phyloP scores from a whole-genome alignment of 2,329 filamentous ascomycete species.

The Thermomyces lanuginosus region DNA sequence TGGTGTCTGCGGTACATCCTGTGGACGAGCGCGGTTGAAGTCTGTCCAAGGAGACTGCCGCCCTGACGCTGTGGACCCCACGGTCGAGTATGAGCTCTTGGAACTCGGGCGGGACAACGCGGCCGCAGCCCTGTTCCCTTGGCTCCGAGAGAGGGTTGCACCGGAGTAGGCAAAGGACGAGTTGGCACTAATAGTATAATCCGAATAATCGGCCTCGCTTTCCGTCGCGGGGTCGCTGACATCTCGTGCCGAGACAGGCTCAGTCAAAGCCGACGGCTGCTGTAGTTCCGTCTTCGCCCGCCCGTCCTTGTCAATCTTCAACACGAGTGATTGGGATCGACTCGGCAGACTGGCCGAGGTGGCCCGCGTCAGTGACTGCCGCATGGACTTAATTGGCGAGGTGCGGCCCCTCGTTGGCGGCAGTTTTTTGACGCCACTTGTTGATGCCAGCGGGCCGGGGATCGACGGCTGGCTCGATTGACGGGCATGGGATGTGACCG shows the following conservation, averaged over 20 bases:
- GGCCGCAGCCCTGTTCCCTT: conserved; percentile 18
- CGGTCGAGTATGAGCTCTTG: conserved; percentile 28
- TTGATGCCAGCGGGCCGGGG: conserved; percentile 17
- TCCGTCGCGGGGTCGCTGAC: conserved; percentile 29
- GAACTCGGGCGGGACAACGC: conserved; percentile 25
- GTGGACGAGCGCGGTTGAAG: conserved; percentile 14
- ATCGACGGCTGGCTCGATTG: conserved; percentile 14
- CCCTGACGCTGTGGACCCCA: conserved; percentile 25
- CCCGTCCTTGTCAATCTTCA: conserved; percentile 34
- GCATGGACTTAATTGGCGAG: conserved; percentile 25
- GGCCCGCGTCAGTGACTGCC: conserved; percentile 17
- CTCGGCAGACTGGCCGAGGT: conserved; percentile 17
- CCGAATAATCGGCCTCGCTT: conserved; percentile 25
- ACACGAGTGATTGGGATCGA: conserved; percentile 27
- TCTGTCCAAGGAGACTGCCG: conserved; percentile 26
- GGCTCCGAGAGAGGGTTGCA: conserved; percentile 12
- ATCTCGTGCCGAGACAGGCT: conserved; percentile 23
- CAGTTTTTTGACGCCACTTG: conserved; percentile 24
- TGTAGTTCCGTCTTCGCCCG: conserved; percentile 32
- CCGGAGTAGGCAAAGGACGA: conserved; percentile 27
- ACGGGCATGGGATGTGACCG: conserved; percentile 15
- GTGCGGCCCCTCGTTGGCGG: conserved; percentile 28
- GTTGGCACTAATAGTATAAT: conserved; percentile 23
- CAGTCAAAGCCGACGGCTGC: conserved; percentile 19
- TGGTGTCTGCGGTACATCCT: conserved; percentile 18